Base-by-base conservation (phyloP, 495 filamentous ascomycete species). In the Bryoglossum gracile region DNA sequence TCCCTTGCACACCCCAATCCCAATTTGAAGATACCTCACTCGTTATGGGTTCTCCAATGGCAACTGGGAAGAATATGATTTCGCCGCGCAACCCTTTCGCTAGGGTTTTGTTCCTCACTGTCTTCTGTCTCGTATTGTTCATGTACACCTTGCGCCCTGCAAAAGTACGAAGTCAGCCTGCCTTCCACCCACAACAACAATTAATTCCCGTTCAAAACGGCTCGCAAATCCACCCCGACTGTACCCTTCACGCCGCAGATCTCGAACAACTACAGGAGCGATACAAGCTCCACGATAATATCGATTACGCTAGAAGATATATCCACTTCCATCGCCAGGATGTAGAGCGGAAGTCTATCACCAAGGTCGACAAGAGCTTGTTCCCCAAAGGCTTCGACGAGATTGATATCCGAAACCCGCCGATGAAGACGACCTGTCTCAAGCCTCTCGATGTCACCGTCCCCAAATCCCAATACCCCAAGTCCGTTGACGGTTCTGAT, bases 291-390 rank as follows among this genome's bases (percentile, higher is more conserved):
- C 56, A 65, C 22, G 68, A 70, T 3, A 62, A 56, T 25, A 71
- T 78, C 62, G 68, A 76, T 48, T 78, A 78, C 55, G 62, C 62
- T 14, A 70, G 72, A 54, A 66, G 74, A 43, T 75, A 76, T 57
- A 56, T 75, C 19, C 71, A 67, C 34, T 64, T 69, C 32, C 59
- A 62, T 17, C 68, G 69, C 21, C 52, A 55, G 0, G 48, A 71
- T 25, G 67, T 74, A 14, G 40, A 58, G 13, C 64, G 73, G 21
- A 73, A 68, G 45, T 70, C 68, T 5, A 62, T 76, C 23, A 76
- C 73, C 17, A 68, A 62, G 34, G 51, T 78, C 11, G 44, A 63
- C 13, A 65, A 73, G 24, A 48, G 58, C 22, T 65, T 78, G 49
- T 64, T 76, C n/a, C 62, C 64, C 13, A 62, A 63, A 13, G 49